Conservation (phyloP, 495 filamentous ascomycete species). For the Lasiosphaeris hirsuta region DNA sequence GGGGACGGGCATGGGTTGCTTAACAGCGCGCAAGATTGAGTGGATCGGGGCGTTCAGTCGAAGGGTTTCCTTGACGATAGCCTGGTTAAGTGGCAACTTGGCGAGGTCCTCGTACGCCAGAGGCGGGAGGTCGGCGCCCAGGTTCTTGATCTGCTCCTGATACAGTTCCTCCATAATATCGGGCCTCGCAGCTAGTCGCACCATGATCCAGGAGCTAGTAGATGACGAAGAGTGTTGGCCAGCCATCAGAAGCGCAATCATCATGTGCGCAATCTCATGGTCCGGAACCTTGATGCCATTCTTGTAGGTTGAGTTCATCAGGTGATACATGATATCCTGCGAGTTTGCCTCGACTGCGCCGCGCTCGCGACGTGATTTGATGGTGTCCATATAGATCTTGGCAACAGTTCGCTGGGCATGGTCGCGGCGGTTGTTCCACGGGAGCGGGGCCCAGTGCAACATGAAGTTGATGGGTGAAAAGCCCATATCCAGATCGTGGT, state of each 20-base stretch:
- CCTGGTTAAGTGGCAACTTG: conserved; percentile 64
- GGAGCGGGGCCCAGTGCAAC: conserved; percentile 82
- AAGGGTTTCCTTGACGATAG: conserved; percentile 76
- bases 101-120: conserved; percentile 65
- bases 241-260: conserved; percentile 88
- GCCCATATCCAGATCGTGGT: conserved; percentile 81
- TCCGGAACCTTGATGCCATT: conserved; percentile 67
- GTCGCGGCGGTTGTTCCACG: conserved; percentile 77
- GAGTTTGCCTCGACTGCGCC: conserved; percentile 41
- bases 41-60: conserved; percentile 80
- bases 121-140: conserved; percentile 61
- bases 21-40: conserved; percentile 82
- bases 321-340: conserved; percentile 77
- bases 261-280: conserved; percentile 82
- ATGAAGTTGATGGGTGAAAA: conserved; percentile 83
- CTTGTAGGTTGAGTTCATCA: conserved; percentile 79
- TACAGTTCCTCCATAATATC: conserved; percentile 72
- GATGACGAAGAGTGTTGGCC: conserved; percentile 86
- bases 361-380: conserved; percentile 58
- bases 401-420: conserved; percentile 70
- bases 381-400: conserved; percentile 73
- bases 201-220: conserved; percentile 76
- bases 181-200: conserved; percentile 70
- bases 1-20: conserved; percentile 70
- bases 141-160: conserved; percentile 62